Percentiles rank a stretch among this genome's conserved stretches.
These are phyloP conservation scores for Thelonectria blattea DNA, from an alignment of 2,329 filamentous ascomycete genomes.

Conservation along the genomic window DNA sequence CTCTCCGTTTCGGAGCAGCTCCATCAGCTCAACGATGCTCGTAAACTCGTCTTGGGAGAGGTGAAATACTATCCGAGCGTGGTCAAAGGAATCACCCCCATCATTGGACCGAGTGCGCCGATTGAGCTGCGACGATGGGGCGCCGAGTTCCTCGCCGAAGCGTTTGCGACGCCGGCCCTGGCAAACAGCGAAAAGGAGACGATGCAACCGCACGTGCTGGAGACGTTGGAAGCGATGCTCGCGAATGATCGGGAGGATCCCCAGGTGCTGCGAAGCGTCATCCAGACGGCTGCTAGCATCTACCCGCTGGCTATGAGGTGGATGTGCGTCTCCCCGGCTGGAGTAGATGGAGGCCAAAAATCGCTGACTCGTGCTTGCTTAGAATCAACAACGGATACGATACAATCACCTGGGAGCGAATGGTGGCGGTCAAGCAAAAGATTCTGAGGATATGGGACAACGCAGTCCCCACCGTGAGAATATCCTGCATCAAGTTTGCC, in stretches of 20 bases:
- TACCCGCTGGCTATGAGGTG: slow-evolving; percentile 92
- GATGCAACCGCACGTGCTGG: slow-evolving; percentile 77
- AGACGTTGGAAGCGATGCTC: slow-evolving; percentile 73
- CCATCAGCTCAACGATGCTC: slow-evolving; percentile 86
- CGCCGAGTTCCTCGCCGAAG: slow-evolving; percentile 92
- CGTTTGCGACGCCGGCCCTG: slow-evolving; percentile 90
- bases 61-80: slow-evolving; percentile 90
- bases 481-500: slow-evolving; percentile 97
- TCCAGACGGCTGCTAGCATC: slow-evolving; percentile 89
- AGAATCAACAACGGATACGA: slow-evolving; percentile 90
- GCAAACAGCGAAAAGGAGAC: slow-evolving; percentile 79
- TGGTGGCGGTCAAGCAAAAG: slow-evolving; percentile 85
- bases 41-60: slow-evolving; percentile 86
- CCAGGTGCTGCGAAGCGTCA: slow-evolving; percentile 81
- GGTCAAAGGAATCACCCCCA: slow-evolving; percentile 89
- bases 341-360: neutral
- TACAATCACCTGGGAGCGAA: slow-evolving; percentile 81
- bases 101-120: slow-evolving; percentile 76
- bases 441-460: slow-evolving; percentile 90
- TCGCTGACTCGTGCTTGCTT: slow-evolving; percentile 40
- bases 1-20: slow-evolving; percentile 77
- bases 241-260: slow-evolving; percentile 77
- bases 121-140: slow-evolving; percentile 94
- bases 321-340: slow-evolving; percentile 74
- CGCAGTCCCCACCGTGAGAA: slow-evolving; percentile 75